Conservation (phyloP, 2,329 filamentous ascomycete species). For the Ustulina deusta region DNA sequence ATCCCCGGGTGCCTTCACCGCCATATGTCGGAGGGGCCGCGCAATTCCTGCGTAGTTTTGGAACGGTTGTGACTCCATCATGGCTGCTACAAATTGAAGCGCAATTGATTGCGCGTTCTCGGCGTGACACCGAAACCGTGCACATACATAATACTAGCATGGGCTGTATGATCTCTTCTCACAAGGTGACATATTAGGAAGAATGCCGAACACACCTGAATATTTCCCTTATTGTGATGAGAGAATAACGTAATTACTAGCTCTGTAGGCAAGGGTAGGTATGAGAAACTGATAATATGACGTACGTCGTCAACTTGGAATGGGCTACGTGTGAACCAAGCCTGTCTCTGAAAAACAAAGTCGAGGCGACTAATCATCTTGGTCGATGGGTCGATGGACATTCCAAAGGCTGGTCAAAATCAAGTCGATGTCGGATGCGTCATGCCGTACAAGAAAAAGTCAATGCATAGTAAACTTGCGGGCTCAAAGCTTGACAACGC, state of each 20-base stretch:
- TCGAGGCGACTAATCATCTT: neutral
- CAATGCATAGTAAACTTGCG: constrained; percentile 17
- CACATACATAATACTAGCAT: constrained; percentile 8
- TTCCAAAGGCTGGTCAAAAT: constrained; percentile 12
- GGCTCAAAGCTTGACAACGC: constrained; percentile 11
- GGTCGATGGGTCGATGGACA: neutral
- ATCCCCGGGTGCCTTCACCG: constrained; percentile 19
- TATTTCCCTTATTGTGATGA: neutral
- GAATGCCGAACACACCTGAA: neutral
- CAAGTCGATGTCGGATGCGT: constrained; percentile 21
- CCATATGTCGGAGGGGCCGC: constrained; percentile 12
- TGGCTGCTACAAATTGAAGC: constrained; percentile 14
- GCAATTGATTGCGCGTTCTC: constrained; percentile 34
- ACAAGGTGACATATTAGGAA: neutral
- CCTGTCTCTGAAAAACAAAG: neutral
- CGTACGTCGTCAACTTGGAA: neutral
- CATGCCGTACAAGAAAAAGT: constrained; percentile 15
- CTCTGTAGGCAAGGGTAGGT: neutral
- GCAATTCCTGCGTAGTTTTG: constrained; percentile 22
- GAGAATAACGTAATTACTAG: neutral
- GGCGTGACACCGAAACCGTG: constrained; percentile 30
- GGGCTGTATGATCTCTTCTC: neutral
- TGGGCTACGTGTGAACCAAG: neutral
- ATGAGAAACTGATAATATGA: constrained; percentile 2
- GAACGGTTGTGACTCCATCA: constrained; percentile 7